A percentile compares a stretch with the other conserved stretches of the same genome.
Conservation (phyloP, 2,329 filamentous ascomycete species). For the Lasiodiplodia sp. region DNA sequence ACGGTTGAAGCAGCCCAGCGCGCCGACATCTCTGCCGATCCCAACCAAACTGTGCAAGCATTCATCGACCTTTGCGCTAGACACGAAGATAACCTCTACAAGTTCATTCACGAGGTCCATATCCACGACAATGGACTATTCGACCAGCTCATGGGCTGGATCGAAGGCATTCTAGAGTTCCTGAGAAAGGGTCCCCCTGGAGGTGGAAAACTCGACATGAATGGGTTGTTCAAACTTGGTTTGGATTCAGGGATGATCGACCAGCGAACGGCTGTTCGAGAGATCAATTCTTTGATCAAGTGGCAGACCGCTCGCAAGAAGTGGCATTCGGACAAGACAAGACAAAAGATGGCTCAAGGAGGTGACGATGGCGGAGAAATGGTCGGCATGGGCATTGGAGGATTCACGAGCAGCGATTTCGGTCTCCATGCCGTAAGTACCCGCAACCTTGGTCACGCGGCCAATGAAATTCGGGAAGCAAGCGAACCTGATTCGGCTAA, state of each 20-base stretch:
- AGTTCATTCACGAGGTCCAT: conserved; percentile 98
- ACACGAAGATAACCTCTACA: conserved; percentile 97
- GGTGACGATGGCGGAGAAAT: conserved; percentile 56
- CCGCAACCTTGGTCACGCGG: background rate
- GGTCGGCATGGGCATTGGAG: conserved; percentile 44
- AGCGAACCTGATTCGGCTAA: background rate
- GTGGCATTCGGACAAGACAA: conserved; percentile 97
- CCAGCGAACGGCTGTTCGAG: conserved; percentile 73
- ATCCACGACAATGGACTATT: conserved; percentile 96
- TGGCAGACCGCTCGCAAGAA: conserved; percentile 97
- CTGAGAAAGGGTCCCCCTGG: conserved; percentile 79
- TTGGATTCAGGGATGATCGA: conserved; percentile 73
- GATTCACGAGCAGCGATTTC: conserved; percentile 84
- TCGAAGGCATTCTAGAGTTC: conserved; percentile 94
- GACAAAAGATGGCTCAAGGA: conserved; percentile 96
- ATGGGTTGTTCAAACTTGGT: conserved; percentile 86
- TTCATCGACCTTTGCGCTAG: conserved; percentile 97
- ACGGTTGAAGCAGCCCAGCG: conserved; percentile 73
- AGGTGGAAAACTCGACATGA: conserved; percentile 90
- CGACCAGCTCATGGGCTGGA: conserved; percentile 94
- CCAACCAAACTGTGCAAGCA: conserved; percentile 96
- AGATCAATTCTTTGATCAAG: conserved; percentile 85
- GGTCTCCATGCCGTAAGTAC: conserved; percentile 76
- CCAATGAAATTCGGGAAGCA: background rate
- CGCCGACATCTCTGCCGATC: conserved; percentile 89